Percentiles rank a stretch among this genome's conserved stretches.
Conservation (phyloP, 176 grass and related monocot species). For the Cenchrus purpureus region DNA sequence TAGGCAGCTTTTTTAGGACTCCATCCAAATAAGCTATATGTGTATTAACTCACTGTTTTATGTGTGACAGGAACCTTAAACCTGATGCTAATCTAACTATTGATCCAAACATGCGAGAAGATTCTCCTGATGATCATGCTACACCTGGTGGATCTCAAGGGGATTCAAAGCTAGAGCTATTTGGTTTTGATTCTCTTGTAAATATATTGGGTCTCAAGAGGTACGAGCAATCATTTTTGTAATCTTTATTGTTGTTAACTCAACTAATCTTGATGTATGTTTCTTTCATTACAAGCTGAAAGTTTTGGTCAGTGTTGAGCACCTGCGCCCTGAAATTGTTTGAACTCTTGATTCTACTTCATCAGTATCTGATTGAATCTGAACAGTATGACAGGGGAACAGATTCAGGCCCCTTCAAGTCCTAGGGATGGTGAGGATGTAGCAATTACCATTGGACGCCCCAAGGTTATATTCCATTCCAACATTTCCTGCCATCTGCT, state of each 20-base stretch:
- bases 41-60: slow-evolving; percentile 40
- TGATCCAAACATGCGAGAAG: slow-evolving; percentile 53
- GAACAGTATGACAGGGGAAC: slow-evolving; percentile 98
- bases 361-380: slow-evolving; percentile 58
- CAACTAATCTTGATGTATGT: slow-evolving; percentile 1
- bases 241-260: slow-evolving; percentile 14
- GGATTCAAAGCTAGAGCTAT: slow-evolving; percentile 96
- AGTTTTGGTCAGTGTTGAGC: slow-evolving; percentile 22
- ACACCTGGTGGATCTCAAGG: slow-evolving; percentile 55
- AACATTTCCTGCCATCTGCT: slow-evolving; percentile 18
- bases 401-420: slow-evolving; percentile 79
- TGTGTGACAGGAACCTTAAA: slow-evolving; percentile 69
- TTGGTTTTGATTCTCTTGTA: slow-evolving; percentile 99
- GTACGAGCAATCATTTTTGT: slow-evolving; percentile 46
- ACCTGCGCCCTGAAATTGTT: slow-evolving; percentile 22
- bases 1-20: no score
- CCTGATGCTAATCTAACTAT: slow-evolving; percentile 51
- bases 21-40: background rate
- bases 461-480: slow-evolving; percentile 63
- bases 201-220: slow-evolving; percentile 99
- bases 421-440: slow-evolving; percentile 93
- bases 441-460: slow-evolving; percentile 80
- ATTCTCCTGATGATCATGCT: slow-evolving; percentile 58
- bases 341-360: slow-evolving; percentile 38
- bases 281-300: slow-evolving; percentile 21